Evolutionary conservation across 2,329 filamentous ascomycete genomes (phyloP), one percentile per base, ranked within the genome.

Genomic region (Aspergillus eucalypticola): DNA sequence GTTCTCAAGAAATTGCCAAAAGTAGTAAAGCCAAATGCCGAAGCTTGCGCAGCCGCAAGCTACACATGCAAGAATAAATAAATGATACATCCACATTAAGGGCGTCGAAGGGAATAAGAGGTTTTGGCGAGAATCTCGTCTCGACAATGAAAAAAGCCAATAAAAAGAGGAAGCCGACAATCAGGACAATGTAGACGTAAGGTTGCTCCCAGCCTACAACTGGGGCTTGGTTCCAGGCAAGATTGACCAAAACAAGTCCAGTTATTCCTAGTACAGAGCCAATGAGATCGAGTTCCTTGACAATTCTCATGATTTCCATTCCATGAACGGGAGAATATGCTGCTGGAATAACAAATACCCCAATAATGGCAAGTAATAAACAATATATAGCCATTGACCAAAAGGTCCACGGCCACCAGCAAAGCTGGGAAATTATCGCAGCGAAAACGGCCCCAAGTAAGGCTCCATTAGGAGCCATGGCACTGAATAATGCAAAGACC

Each of bases 141-240:
- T 78, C 81, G 46, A 84, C 79, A n/a, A n/a, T n/a, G 67, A 90
- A 90, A 2, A 79, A 64, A 0, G 71, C 75, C 1, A n/a, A n/a
- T n/a, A 86, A 70, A 3, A 88, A 73, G 0, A 86, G 32, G 3
- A 85, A 56, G 0, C 87, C 86, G 3, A 88, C 60, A 32, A 89
- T 81, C 0, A 90, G 75, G 1, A 83, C 73, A 0, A 83, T 75
- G 60, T 84, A 83, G 27, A 86, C 77, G 57, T 85, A 86, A 0
- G 84, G 76, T 7, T 78, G 76, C 0, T 74, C 64, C 87, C 87
- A 90, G 2, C 85, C 85, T 2, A 80, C 82, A 0, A 84, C 76
- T 0, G 84, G 81, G 0, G 83, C 86, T 67, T 90, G 86, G 60
- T 87, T 89, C 84, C 85, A 89, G 0, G 86, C 84, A 65, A 90